A percentile compares a stretch with the other conserved stretches of the same genome.
These are phyloP conservation scores for Talaromyces rugulosus DNA, from an alignment of 2,329 filamentous ascomycete species.

Conservation along the genomic window DNA sequence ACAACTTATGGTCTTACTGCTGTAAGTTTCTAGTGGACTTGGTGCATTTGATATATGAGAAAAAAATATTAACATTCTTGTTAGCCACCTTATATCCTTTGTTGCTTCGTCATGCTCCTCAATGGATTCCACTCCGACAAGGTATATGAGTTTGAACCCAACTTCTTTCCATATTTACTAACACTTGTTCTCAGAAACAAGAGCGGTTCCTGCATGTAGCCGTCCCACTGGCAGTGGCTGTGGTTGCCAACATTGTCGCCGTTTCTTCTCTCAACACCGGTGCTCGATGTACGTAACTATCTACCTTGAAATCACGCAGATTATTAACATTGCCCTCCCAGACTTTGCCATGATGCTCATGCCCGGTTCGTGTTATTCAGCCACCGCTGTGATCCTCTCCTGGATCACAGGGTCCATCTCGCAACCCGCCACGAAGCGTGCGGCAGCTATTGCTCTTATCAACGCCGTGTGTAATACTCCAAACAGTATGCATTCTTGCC, in stretches of 20 bases:
- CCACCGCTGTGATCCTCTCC: slow-evolving; percentile 15
- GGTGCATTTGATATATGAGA: slow-evolving; percentile 1
- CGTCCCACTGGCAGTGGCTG: slow-evolving; percentile 21
- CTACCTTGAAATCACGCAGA: neutral
- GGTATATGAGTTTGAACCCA: neutral
- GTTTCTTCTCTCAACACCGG: slow-evolving; percentile 24
- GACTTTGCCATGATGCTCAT: slow-evolving; percentile 31
- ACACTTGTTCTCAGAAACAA: slow-evolving; percentile 15
- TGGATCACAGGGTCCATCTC: slow-evolving; percentile 14
- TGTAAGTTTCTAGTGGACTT: neutral
- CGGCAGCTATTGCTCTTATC: slow-evolving; percentile 16
- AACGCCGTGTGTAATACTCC: slow-evolving; percentile 17
- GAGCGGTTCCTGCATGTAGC: slow-evolving; percentile 25
- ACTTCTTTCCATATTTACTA: neutral
- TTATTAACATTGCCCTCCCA: neutral
- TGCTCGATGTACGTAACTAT: slow-evolving; percentile 18
- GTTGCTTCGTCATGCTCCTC: slow-evolving; percentile 27
- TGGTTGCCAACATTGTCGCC: slow-evolving; percentile 27
- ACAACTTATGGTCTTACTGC: slow-evolving; percentile 46
- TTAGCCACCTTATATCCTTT: slow-evolving; percentile 26
- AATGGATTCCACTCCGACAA: slow-evolving; percentile 28
- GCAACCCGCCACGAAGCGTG: slow-evolving; percentile 15
- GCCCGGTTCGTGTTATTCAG: slow-evolving; percentile 15
- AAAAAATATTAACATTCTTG: neutral
- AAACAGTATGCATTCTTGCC: slow-evolving; percentile 11